These are phyloP conservation scores for Trichomonas vaginalis DNA, from an alignment of 208 protist genomes.

Conservation along the genomic window DNA sequence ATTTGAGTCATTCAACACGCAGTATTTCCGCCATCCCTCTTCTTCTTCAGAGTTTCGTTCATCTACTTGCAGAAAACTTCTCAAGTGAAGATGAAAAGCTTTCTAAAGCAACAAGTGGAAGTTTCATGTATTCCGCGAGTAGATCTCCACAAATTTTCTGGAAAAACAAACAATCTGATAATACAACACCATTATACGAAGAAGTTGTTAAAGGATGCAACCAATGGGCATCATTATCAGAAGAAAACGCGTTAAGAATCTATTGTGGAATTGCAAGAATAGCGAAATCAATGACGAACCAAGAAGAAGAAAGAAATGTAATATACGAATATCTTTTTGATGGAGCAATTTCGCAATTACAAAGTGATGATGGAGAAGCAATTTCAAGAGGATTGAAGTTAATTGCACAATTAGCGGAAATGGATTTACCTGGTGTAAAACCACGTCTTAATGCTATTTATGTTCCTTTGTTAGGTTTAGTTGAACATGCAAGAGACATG, in stretches of 20 bases:
- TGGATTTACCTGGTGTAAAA: neutral
- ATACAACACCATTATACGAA: neutral
- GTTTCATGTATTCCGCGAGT: neutral
- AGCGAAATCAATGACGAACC: neutral
- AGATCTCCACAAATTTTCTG: neutral
- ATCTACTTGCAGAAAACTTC: neutral
- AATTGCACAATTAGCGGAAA: neutral
- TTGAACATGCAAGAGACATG: neutral
- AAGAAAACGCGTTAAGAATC: neutral
- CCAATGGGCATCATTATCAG: neutral
- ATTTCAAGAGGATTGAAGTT: neutral
- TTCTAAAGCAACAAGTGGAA: neutral
- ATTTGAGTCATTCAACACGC: neutral
- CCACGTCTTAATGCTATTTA: neutral
- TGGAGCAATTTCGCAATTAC: neutral
- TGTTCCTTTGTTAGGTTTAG: neutral
- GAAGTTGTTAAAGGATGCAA: neutral
- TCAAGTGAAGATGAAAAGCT: neutral
- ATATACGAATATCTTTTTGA: neutral
- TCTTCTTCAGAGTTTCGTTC: neutral
- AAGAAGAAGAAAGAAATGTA: neutral
- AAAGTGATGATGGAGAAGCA: neutral
- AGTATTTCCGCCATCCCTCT: neutral
- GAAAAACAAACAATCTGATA: neutral
- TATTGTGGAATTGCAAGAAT: neutral